Base-by-base conservation (phyloP, 768 basidiomycete genomes). In the Lyophyllum semitale region DNA sequence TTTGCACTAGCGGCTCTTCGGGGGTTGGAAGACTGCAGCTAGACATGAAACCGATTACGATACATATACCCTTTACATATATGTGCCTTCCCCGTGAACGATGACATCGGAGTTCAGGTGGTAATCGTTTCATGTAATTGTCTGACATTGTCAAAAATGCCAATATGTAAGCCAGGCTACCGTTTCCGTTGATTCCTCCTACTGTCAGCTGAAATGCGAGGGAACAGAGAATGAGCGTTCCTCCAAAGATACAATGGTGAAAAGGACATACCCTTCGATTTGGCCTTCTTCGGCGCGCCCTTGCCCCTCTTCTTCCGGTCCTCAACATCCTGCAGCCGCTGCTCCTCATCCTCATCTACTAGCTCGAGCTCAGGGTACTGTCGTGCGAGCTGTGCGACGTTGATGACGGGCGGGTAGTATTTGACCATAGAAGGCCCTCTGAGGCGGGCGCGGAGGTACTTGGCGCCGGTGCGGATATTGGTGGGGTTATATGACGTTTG, bases 401-500 rank as follows among this genome's bases (percentile, higher is more conserved):
- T 77, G 55, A 90, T 63, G 18, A 74, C 70, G 20, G 73, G 68
- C 0, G 89, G 90, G 72, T 95, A 95, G 75, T 98, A 98, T 4
- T 82, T 75, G 59, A 88, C 67, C 87, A 97, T 91, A 23, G 92
- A 81, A 0, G 93, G 93, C 0, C 95, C 96, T 0, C 87, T 84
- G 32, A 98, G 83, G 17, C 89, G 80, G 12, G 82, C 78, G 20
- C 89, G 85, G 43, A 98, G 84, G 74, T 96, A 94, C 74, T 98
- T 98, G 26, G 93, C 89, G 17, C 96, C 96, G 0, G 91, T 95
- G 17, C 95, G 87, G 13, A 84, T 68, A 23, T 82, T 83, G 2
- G 80, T 80, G 0, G 95, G 95, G 72, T 98, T 98, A 73, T 90
- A 93, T 3, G 88, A 77, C 8, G 93, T 96, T 66, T 93, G 84